These are phyloP conservation scores for Monoraphidium neglectum DNA, from an alignment of 139 green algal species.

Conservation along the genomic window DNA sequence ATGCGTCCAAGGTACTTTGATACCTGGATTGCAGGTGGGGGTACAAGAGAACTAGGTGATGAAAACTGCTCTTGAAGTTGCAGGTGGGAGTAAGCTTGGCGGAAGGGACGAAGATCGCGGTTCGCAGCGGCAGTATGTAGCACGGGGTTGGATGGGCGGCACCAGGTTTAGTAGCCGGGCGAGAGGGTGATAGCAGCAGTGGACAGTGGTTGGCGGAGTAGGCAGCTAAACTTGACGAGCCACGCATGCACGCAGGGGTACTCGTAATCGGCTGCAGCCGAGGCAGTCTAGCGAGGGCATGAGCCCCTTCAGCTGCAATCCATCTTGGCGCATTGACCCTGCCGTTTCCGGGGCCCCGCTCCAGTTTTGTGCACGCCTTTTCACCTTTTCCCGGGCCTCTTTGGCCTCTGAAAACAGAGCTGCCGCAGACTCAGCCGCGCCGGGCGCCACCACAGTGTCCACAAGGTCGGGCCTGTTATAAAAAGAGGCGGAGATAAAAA, in stretches of 20 bases:
- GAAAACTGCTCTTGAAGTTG: not conserved
- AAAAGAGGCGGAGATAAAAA: no score
- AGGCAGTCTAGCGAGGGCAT: no score
- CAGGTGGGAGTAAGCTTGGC: not conserved
- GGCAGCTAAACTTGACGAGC: no score
- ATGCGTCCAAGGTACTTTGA: conserved; percentile 79
- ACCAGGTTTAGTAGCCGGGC: conserved; percentile 9
- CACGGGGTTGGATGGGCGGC: not conserved
- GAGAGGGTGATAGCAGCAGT: no score
- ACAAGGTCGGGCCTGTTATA: conserved; percentile 54
- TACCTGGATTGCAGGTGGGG: conserved; percentile 41
- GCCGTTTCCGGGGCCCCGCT: no score
- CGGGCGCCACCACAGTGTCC: conserved; percentile 51
- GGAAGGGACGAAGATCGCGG: not conserved
- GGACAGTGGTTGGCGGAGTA: no score
- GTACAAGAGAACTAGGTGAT: not conserved
- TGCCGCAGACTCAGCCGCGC: conserved; percentile 40
- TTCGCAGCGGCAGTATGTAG: not conserved
- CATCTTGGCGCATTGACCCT: no score
- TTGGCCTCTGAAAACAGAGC: conserved; percentile 27
- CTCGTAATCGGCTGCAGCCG: no score
- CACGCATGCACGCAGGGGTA: no score
- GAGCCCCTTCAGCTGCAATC: no score
- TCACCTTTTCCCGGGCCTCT: conserved; percentile 39
- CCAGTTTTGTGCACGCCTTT: no score